Percentiles rank a stretch among this genome's conserved stretches.
Conservation (phyloP, 192 early-diverging fungal genomes). For the Coemansia guatemalensis region DNA sequence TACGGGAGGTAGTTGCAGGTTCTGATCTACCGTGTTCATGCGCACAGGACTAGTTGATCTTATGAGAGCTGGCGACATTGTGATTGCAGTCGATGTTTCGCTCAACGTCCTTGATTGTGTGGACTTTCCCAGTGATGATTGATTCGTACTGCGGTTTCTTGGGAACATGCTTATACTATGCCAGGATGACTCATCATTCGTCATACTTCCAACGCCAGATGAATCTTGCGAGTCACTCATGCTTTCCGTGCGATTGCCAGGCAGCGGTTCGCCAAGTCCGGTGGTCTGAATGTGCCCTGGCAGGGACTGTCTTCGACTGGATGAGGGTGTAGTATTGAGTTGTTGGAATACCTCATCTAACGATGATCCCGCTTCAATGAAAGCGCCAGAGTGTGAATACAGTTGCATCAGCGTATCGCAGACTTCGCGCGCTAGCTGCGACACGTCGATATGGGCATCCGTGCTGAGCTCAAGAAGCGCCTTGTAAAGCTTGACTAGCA, state of each 20-base stretch:
- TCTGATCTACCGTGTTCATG: constrained; percentile 4
- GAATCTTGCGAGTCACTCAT: not conserved
- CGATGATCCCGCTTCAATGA: constrained; percentile 24
- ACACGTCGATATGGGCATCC: constrained; percentile 82
- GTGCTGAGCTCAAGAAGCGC: constrained; percentile 75
- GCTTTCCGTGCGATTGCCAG: constrained; percentile 9
- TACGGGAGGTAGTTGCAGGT: not conserved
- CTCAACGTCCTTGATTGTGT: constrained; percentile 10
- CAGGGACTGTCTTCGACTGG: constrained; percentile 25
- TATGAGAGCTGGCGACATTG: constrained; percentile 12
- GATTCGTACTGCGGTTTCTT: constrained; percentile 33
- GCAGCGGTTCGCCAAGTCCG: constrained; percentile 28
- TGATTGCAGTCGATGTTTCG: constrained; percentile 3
- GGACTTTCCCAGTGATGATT: constrained; percentile 14
- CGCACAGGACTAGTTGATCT: constrained; percentile 16
- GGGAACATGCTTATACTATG: not conserved
- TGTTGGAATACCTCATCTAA: constrained; percentile 40
- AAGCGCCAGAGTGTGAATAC: constrained; percentile 44
- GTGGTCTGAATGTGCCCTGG: constrained; percentile 18
- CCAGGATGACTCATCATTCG: not conserved
- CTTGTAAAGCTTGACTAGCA: constrained; percentile 75
- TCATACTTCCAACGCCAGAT: not conserved
- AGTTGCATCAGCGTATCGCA: constrained; percentile 65
- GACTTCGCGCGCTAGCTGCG: constrained; percentile 62
- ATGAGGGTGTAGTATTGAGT: constrained; percentile 28